Evolutionary conservation across 345 rosid genomes (phyloP).

Genomic region (Fremontodendron californicum): DNA sequence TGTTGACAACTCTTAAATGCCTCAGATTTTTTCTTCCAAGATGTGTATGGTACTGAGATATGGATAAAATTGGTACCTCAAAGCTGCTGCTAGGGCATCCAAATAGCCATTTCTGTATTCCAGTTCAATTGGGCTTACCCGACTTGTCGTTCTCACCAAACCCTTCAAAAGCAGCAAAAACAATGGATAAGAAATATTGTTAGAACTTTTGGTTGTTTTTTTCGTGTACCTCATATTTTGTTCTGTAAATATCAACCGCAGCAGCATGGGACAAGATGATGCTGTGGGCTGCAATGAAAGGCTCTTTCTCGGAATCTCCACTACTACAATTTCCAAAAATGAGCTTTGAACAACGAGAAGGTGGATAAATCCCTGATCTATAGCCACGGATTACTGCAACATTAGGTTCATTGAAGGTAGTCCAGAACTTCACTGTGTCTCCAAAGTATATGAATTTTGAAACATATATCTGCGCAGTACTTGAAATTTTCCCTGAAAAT

Average conservation of each 20-base stretch:
- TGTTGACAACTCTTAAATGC: not conserved
- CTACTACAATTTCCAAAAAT: constrained; percentile 50
- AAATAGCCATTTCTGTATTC: constrained; percentile 47
- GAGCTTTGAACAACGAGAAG: constrained; percentile 51
- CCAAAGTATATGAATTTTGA: constrained; percentile 56
- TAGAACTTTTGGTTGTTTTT: not conserved
- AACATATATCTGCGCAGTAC: constrained; percentile 52
- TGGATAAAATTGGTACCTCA: constrained; percentile 33
- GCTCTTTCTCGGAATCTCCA: constrained; percentile 52
- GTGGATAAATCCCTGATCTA: constrained; percentile 50
- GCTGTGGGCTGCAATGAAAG: constrained; percentile 58
- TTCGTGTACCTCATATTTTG: constrained; percentile 45
- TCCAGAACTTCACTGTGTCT: constrained; percentile 52
- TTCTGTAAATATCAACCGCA: constrained; percentile 44
- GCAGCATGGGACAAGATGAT: constrained; percentile 60
- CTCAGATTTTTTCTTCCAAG: not conserved
- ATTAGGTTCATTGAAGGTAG: constrained; percentile 67
- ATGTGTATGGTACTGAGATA: not conserved
- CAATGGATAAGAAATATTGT: not conserved
- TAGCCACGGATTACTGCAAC: constrained; percentile 44
- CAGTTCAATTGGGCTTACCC: constrained; percentile 18
- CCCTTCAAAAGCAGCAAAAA: constrained; percentile 27
- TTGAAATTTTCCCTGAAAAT: constrained; percentile 55
- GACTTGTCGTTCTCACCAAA: constrained; percentile 36
- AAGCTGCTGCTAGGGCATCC: constrained; percentile 40